Percentiles rank a stretch among this genome's conserved stretches.
Evolutionary conservation across 2,329 filamentous ascomycete genomes (phyloP).

Genomic region (Cryphonectria naterciae): DNA sequence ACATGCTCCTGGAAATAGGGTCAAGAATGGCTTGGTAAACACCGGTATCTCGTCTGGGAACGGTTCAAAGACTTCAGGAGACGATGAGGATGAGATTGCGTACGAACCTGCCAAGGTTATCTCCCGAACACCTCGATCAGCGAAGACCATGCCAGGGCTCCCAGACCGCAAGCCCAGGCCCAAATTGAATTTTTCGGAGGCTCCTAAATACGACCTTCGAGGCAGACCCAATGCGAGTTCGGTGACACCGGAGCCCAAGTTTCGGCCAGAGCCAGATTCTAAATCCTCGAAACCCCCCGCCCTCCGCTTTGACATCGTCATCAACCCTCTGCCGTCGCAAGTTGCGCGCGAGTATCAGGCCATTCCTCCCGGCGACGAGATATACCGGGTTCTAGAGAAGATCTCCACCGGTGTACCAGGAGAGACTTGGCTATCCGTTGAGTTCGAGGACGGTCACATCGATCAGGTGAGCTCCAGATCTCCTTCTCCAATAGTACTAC

Average conservation of each 20-base stretch:
- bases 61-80: conserved; percentile 4
- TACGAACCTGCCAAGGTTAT: conserved; percentile 26
- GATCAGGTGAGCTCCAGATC: conserved; percentile 46
- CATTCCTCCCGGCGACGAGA: conserved; percentile 39
- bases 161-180: background rate
- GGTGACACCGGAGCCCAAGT: conserved; percentile 20
- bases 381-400: conserved; percentile 44
- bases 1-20: background rate
- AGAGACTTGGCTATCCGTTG: conserved; percentile 42
- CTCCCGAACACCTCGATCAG: conserved; percentile 16
- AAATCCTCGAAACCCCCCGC: conserved; percentile 22
- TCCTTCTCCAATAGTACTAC: background rate
- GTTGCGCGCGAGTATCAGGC: conserved; percentile 32
- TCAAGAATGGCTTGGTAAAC: background rate
- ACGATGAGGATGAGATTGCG: conserved; percentile 26
- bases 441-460: conserved; percentile 52
- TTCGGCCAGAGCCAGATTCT: conserved; percentile 22
- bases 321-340: conserved; percentile 35
- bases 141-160: background rate
- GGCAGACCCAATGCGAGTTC: background rate
- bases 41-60: background rate
- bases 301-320: conserved; percentile 36
- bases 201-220: background rate
- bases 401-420: conserved; percentile 33
- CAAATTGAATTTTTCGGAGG: background rate